A percentile compares a stretch with the other conserved stretches of the same genome.
These are phyloP conservation scores for Rhodamnia argentea DNA, from an alignment of 345 rosid genomes.

Conservation along the genomic window DNA sequence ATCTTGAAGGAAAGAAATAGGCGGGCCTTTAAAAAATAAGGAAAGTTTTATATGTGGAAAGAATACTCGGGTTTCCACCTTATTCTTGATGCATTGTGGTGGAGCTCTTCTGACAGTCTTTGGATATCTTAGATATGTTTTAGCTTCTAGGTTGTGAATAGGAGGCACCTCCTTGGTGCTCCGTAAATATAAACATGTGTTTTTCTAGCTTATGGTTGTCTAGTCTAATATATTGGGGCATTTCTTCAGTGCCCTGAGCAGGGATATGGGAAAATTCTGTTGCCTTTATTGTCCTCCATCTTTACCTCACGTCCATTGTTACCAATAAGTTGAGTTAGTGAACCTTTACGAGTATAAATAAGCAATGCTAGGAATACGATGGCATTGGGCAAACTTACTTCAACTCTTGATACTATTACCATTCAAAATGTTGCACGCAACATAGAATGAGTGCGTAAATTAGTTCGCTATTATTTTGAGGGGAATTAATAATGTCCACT, in stretches of 20 bases:
- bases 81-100: background rate
- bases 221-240: background rate
- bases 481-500: background rate
- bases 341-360: background rate
- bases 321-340: background rate
- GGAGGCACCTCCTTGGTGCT: background rate
- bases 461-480: background rate
- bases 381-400: background rate
- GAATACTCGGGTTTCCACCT: background rate
- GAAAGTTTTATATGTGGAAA: background rate
- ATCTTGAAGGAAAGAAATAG: background rate
- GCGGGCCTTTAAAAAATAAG: background rate
- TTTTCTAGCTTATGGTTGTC: background rate
- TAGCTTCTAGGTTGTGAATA: background rate
- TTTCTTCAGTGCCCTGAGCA: background rate
- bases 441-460: background rate
- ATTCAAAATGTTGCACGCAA: background rate
- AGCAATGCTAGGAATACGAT: background rate
- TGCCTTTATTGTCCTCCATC: background rate
- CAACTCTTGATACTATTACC: background rate
- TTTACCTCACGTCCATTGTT: background rate
- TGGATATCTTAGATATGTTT: background rate
- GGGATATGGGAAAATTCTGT: background rate
- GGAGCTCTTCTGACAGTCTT: background rate
- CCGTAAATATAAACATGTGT: background rate